These are phyloP conservation scores for Penicillium bovifimosum DNA, from an alignment of 495 filamentous ascomycete species.

Conservation along the genomic window DNA sequence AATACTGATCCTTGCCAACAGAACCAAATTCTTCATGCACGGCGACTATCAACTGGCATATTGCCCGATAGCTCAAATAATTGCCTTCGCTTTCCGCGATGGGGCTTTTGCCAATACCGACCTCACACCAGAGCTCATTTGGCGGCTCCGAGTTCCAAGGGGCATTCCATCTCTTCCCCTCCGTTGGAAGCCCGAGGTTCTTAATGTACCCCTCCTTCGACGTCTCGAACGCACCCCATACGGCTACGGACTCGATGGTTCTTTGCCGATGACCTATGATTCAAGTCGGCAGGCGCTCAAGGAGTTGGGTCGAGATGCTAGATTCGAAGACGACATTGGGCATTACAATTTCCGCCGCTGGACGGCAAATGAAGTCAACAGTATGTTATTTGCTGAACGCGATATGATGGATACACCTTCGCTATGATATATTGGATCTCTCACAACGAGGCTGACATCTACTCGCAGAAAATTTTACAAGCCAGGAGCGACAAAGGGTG, in stretches of 20 bases:
- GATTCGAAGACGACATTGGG: slow-evolving; percentile 29
- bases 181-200: slow-evolving; percentile 21
- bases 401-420: too few relatives aligned
- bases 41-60: slow-evolving; percentile 29
- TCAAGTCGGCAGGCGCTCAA: slow-evolving; percentile 13
- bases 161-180: slow-evolving; percentile 18
- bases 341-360: slow-evolving; percentile 29
- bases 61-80: slow-evolving; percentile 27
- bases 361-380: slow-evolving; percentile 31
- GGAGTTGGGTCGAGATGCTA: slow-evolving; percentile 18
- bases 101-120: slow-evolving; percentile 21
- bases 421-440: background rate
- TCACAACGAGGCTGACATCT: background rate
- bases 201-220: slow-evolving; percentile 22
- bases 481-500: slow-evolving; percentile 26
- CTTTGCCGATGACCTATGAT: slow-evolving; percentile 22
- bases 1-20: slow-evolving; percentile 11
- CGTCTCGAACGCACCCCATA: slow-evolving; percentile 16
- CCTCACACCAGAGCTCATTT: slow-evolving; percentile 27
- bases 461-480: slow-evolving; percentile 19
- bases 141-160: slow-evolving; percentile 24
- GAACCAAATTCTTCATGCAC: slow-evolving; percentile 32
- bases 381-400: background rate
- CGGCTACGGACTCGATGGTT: slow-evolving; percentile 21
- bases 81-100: slow-evolving; percentile 27